Percentiles rank a stretch among this genome's conserved stretches.
phyloP scores from a whole-genome alignment of 441 rosid genomes.

The Pelargonium australe region DNA sequence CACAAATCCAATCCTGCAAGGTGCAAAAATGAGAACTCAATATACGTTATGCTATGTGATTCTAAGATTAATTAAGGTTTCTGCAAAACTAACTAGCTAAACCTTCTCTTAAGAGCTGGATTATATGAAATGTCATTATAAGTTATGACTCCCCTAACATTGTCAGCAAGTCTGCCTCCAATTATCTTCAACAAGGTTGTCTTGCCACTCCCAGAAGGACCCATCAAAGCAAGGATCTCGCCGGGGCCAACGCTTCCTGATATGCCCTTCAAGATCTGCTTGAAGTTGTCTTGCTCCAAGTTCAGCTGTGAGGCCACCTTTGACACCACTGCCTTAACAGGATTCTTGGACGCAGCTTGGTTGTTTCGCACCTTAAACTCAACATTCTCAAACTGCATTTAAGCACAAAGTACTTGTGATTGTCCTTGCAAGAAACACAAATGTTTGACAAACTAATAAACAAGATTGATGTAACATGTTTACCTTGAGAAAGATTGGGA shows the following conservation, averaged over 20 bases:
- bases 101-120: conserved; percentile 80
- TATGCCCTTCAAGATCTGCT: conserved; percentile 73
- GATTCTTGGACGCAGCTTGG: conserved; percentile 39
- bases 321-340: conserved; percentile 60
- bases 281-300: conserved; percentile 54
- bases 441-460: neutral
- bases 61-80: too few species aligned
- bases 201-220: conserved; percentile 98
- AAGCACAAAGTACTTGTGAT: neutral
- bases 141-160: conserved; percentile 62
- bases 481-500: conserved; percentile 89
- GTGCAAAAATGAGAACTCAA: conserved; percentile 6
- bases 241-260: conserved; percentile 94
- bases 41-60: too few species aligned
- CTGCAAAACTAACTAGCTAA: neutral
- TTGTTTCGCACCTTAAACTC: conserved; percentile 57
- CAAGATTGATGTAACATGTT: neutral
- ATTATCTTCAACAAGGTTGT: conserved; percentile 79
- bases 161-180: conserved; percentile 74
- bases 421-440: neutral
- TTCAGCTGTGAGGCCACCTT: conserved; percentile 51
- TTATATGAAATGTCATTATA: conserved; percentile 70
- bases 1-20: conserved; percentile 77
- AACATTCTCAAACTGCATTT: conserved; percentile 80
- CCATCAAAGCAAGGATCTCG: conserved; percentile 89